Evolutionary conservation across 129 eudicot genomes (phyloP).

Genomic region (Lactuca saligna): DNA sequence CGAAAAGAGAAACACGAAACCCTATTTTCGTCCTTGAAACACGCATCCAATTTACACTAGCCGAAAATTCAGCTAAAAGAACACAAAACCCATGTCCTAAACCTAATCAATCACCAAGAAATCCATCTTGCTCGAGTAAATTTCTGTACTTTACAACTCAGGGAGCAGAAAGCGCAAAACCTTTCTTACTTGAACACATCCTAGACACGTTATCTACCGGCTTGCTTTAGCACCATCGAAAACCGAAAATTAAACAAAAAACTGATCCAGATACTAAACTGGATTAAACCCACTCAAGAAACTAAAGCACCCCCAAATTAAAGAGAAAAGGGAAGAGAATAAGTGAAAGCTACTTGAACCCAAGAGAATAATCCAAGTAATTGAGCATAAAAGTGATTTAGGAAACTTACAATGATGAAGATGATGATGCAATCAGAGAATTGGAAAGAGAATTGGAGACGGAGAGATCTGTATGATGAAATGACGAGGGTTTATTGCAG

Average conservation of each 20-base stretch:
- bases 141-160: constrained; percentile 10
- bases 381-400: background rate
- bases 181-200: constrained; percentile 3
- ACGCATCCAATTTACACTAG: constrained; percentile 21
- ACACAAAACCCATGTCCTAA: constrained; percentile 8
- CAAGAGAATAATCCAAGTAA: background rate
- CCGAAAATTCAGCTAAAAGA: constrained; percentile 14
- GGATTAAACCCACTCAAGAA: background rate
- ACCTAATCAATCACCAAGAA: constrained; percentile 12
- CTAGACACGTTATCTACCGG: background rate
- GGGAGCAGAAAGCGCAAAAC: constrained; percentile 14
- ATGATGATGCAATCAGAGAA: background rate
- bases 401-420: constrained; percentile 21
- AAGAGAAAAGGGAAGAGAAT: background rate
- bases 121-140: constrained; percentile 10
- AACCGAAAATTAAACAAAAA: constrained; percentile 5
- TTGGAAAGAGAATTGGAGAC: background rate
- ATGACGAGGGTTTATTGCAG: constrained; percentile 21
- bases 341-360: background rate
- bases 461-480: constrained; percentile 21
- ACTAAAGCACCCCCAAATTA: background rate
- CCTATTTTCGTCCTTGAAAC: constrained; percentile 20
- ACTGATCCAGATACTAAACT: background rate
- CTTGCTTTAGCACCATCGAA: background rate
- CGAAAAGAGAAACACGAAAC: background rate